Base-by-base conservation (phyloP, 305 asterid species). In the Fraxinus albicans region DNA sequence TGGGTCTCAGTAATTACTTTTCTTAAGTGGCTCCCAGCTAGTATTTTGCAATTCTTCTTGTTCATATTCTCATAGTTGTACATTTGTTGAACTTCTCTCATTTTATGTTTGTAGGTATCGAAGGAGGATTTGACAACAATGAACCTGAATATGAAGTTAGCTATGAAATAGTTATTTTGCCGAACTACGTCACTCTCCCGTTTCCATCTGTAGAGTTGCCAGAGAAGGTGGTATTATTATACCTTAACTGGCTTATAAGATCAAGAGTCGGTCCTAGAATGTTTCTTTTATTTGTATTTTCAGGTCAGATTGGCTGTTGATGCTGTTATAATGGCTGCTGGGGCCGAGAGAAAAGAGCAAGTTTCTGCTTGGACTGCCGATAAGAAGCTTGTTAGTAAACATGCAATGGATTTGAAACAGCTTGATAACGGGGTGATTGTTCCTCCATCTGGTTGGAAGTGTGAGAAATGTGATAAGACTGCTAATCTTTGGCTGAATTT, bases 141-240 rank as follows among this genome's bases (percentile, higher is more conserved):
- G 98, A 85, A 74, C 92, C 97, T 35, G 98, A 88, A 84, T 95
- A 88, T 42, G 98, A 95, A 86, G 96, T 87, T 81, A 92, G 87
- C 87, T 94, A 89, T 63, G 86, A 90, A 86, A 90, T 96, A 70
- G 94, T 94, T 70, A 82, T 96, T 77, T 88, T 95, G 86, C 99
- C 99, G 36, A 93, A 94, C 77, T 92, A 85, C 84, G 90, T 90
- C 8, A 85, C 92, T 82, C 95, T 96, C 86, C 94, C 98, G 80
- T 95, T 93, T 90, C 99, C 99, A 81, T 95, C 97, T 4, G 98
- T 95, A 44, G 98, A 93, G 89, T 89, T 96, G 86, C 99, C 99
- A 31, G 99, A 96, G 87, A 95, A 95, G 96, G 99, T 95, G 83
- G 36, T 73, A 76, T 79, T 38, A 19, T 44, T 77, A 10, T 53